Evolutionary conservation across 768 basidiomycete species (phyloP).

Genomic region (Lanmaoa pseudosensibilis): DNA sequence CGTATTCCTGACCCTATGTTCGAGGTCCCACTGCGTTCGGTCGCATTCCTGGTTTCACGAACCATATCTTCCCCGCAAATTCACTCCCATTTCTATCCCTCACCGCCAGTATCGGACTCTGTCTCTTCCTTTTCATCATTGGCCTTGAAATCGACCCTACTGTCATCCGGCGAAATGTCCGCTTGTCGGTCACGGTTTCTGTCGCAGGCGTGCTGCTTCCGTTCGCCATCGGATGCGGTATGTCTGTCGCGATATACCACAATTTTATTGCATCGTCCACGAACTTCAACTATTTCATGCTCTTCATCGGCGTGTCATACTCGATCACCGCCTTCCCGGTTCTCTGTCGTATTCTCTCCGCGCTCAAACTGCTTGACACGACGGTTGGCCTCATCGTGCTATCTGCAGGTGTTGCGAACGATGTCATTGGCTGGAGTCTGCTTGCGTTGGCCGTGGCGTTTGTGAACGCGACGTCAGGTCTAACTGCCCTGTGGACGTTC

Average conservation of each 20-base stretch:
- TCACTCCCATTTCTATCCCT: constrained; percentile 80
- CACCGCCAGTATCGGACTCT: constrained; percentile 85
- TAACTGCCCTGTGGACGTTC: constrained; percentile 85
- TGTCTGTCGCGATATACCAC: constrained; percentile 73
- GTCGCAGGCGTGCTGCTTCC: constrained; percentile 83
- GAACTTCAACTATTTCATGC: constrained; percentile 85
- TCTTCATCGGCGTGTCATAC: constrained; percentile 91
- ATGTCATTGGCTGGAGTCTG: constrained; percentile 86
- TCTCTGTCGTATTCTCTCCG: constrained; percentile 84
- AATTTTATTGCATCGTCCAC: constrained; percentile 61
- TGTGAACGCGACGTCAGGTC: constrained; percentile 81
- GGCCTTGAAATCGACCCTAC: constrained; percentile 86
- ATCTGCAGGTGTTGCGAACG: constrained; percentile 89
- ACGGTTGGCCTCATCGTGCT: constrained; percentile 91
- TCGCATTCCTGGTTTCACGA: constrained; percentile 84
- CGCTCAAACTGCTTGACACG: constrained; percentile 88
- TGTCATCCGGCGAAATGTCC: constrained; percentile 75
- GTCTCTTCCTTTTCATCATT: constrained; percentile 89
- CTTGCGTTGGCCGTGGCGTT: constrained; percentile 90
- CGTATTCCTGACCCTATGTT: constrained; percentile 45
- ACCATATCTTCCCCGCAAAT: constrained; percentile 74
- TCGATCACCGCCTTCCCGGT: constrained; percentile 89
- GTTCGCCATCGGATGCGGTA: constrained; percentile 81
- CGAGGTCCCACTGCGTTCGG: constrained; percentile 59
- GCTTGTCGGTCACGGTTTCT: constrained; percentile 66